Evolutionary conservation across 1,284 basidiomycete genomes (phyloP), one percentile per base, ranked within the genome.

Genomic region (Butyriboletus appendiculatus): DNA sequence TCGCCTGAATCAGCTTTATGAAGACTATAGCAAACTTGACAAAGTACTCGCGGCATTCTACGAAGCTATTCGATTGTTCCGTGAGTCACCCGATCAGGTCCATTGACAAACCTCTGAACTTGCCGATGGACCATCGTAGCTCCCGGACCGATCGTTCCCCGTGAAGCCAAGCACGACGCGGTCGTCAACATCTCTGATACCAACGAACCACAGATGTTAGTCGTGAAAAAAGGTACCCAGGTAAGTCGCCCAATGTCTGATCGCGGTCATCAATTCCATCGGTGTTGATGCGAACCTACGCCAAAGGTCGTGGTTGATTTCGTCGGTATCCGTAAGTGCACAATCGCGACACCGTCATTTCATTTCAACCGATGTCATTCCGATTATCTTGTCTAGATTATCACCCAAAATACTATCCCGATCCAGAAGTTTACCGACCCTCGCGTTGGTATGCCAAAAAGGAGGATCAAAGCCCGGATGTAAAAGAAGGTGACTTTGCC

Each of bases 11-110:
- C 43, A 48, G 45, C 45, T 30, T 4, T 32, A 4, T n/a, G 47
- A 48, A 12, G 47, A 48, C 22, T 48, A 48, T 48, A 12, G 16
- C 8, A 48, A 48, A 32, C 47, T 48, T 9, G 47, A 48, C 44
- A 48, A 48, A 5, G 10, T 48, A 30, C 47, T 48, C 5, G 47
- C 28, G 2, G 44, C 47, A 11, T 48, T 30, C 47, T n/a, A 48
- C 2, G 46, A 48, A 32, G 44, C 26, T n/a, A 48, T 48, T 16
- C 46, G 46, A 30, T 32, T 48, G 24, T n/a, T 22, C 7, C 46
- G 46, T 48, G 12, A 22, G 46, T 48, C 18, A 20, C 6, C 4
- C 2, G 10, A 22, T 14, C 15, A 18, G 18, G 18, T n/a, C 14
- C 44, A 15, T 20, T 4, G n/a, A n/a, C n/a, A n/a, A n/a, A n/a